phyloP scores from a whole-genome alignment of 2,329 filamentous ascomycete genomes.

The Emergomyces pasteurianus region DNA sequence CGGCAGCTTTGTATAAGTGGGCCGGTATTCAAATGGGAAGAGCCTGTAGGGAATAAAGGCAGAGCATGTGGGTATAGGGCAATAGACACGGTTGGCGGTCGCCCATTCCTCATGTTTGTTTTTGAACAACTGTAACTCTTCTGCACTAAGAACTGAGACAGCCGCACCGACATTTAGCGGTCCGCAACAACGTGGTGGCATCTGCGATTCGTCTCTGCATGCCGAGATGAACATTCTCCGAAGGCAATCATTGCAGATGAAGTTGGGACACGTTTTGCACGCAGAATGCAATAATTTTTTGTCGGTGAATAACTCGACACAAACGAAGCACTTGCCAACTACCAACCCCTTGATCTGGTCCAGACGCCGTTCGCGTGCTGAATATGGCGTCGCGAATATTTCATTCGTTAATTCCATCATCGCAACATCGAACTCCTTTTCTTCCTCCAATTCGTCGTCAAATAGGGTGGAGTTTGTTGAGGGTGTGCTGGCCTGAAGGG shows the following conservation, averaged over 20 bases:
- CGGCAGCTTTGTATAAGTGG: neutral
- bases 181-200: constrained; percentile 37
- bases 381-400: neutral
- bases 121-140: constrained; percentile 28
- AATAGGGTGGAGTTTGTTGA: neutral
- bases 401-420: neutral
- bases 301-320: neutral
- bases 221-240: constrained; percentile 30
- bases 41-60: constrained; percentile 33
- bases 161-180: constrained; percentile 33
- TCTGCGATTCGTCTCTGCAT: constrained; percentile 26
- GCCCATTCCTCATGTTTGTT: constrained; percentile 38
- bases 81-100: constrained; percentile 37
- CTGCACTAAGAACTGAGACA: constrained; percentile 21
- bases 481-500: neutral
- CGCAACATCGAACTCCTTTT: neutral
- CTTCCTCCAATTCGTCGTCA: neutral
- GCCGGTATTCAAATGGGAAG: constrained; percentile 8
- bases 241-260: constrained; percentile 6
- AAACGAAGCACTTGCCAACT: neutral
- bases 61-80: constrained; percentile 38
- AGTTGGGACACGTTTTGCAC: neutral
- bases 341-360: neutral
- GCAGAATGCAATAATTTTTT: neutral
- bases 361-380: too few species aligned